Percentiles rank a stretch among this genome's conserved stretches.
phyloP scores from a whole-genome alignment of 179 eudicot species.

The Camellia oleifera region DNA sequence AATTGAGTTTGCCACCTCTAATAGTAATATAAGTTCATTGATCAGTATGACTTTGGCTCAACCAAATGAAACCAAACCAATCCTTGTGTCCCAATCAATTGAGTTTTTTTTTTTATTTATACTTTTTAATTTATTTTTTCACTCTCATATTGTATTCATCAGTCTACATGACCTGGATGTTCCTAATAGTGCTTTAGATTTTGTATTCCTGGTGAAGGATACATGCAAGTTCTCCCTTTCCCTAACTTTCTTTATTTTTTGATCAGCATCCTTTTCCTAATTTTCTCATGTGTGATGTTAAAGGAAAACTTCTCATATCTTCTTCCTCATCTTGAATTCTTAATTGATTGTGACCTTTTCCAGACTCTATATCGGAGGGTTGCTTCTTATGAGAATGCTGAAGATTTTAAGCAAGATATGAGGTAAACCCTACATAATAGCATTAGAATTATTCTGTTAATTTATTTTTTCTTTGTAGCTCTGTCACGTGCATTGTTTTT shows the following conservation, averaged over 20 bases:
- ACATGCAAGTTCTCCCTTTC: neutral
- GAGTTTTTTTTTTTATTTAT: too few relatives aligned
- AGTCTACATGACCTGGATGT: neutral
- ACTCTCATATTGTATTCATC: neutral
- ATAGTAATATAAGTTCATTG: too few relatives aligned
- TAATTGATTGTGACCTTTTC: conserved; percentile 6
- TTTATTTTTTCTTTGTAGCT: conserved; percentile 8
- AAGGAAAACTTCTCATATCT: neutral
- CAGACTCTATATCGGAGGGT: conserved; percentile 72
- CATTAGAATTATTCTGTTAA: neutral
- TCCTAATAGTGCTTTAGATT: neutral
- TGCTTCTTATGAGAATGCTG: conserved; percentile 70
- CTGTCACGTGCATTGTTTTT: neutral
- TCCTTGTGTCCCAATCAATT: too few relatives aligned
- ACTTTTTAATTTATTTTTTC: too few relatives aligned
- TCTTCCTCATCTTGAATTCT: conserved; percentile 4
- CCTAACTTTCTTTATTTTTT: neutral
- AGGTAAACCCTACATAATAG: conserved; percentile 41
- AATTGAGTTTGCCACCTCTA: too few relatives aligned
- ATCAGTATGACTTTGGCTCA: too few relatives aligned
- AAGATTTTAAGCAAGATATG: conserved; percentile 69
- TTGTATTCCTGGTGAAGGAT: neutral
- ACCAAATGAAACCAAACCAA: too few relatives aligned
- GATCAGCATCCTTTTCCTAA: neutral
- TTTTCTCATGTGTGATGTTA: neutral